phyloP scores from a whole-genome alignment of 2,329 filamentous ascomycete genomes.

The Alternaria gansuensis region DNA sequence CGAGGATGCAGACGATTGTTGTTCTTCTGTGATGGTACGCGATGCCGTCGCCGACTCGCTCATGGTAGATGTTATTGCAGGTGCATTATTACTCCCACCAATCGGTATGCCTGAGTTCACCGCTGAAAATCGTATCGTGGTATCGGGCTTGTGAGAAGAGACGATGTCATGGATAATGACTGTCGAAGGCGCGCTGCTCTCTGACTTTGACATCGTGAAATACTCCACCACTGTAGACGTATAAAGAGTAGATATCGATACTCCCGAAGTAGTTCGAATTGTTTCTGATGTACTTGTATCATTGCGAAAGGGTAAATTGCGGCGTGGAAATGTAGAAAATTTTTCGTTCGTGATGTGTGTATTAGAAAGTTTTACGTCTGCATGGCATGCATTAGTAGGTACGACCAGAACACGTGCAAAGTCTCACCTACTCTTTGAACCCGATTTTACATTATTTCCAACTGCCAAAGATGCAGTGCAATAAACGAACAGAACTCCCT shows the following conservation, averaged over 20 bases:
- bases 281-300: conserved; percentile 11
- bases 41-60: not conserved
- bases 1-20: not conserved
- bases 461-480: conserved; percentile 14
- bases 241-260: not conserved
- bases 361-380: conserved; percentile 9
- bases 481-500: conserved; percentile 34
- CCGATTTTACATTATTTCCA: conserved; percentile 3
- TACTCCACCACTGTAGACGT: conserved; percentile 1
- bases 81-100: not conserved
- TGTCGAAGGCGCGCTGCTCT: conserved; percentile 1
- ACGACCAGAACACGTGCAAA: not conserved
- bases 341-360: not conserved
- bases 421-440: conserved; percentile 9
- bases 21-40: not conserved
- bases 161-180: not conserved
- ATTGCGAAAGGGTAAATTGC: conserved; percentile 17
- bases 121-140: not conserved
- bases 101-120: not conserved
- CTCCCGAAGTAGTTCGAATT: not conserved
- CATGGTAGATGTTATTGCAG: not conserved
- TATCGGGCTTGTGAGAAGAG: not conserved
- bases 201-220: not conserved
- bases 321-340: conserved; percentile 18
- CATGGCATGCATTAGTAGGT: not conserved